Percentiles rank a stretch among this genome's conserved stretches.
Conservation (phyloP, 139 green algal genomes). For the Chlorella vulgaris region DNA sequence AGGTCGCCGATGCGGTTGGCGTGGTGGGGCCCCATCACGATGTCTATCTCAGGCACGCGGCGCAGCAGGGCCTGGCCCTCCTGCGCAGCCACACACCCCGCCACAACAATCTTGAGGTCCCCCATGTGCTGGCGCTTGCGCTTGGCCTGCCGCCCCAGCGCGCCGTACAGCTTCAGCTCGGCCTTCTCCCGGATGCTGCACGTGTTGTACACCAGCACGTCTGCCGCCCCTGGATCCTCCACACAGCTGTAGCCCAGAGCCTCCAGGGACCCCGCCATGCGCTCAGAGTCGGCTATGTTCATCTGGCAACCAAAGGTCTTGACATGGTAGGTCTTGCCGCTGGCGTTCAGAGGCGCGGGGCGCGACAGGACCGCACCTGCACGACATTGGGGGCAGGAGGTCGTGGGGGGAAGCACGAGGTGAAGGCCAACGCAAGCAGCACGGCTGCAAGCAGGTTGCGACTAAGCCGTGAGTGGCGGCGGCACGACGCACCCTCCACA, state of each 20-base stretch:
- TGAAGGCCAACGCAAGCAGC: not conserved
- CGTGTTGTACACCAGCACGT: slow-evolving; percentile 98
- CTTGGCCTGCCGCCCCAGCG: slow-evolving; percentile 87
- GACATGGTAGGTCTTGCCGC: slow-evolving; percentile 90
- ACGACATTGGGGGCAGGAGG: not conserved
- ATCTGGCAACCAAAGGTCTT: slow-evolving; percentile 98
- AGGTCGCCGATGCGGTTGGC: slow-evolving; percentile 88
- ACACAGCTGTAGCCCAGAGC: slow-evolving; percentile 81
- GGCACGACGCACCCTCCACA: slow-evolving; percentile 15
- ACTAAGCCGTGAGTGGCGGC: not conserved
- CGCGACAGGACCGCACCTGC: slow-evolving; percentile 41
- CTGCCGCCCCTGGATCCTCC: slow-evolving; percentile 75
- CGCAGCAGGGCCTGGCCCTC: slow-evolving; percentile 90
- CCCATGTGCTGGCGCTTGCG: slow-evolving; percentile 73
- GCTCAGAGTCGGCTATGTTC: slow-evolving; percentile 95
- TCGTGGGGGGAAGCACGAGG: not conserved
- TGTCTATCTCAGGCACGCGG: slow-evolving; percentile 94
- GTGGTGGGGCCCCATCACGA: slow-evolving; percentile 98
- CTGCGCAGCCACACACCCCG: slow-evolving; percentile 92
- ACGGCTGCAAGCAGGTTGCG: not conserved
- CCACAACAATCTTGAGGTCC: slow-evolving; percentile 89
- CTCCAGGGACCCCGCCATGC: slow-evolving; percentile 95
- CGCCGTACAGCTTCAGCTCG: slow-evolving; percentile 95
- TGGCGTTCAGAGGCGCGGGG: not conserved
- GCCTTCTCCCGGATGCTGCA: slow-evolving; percentile 97